Conservation (phyloP, 2,329 filamentous ascomycete species). For the Xylariaceae sp. region DNA sequence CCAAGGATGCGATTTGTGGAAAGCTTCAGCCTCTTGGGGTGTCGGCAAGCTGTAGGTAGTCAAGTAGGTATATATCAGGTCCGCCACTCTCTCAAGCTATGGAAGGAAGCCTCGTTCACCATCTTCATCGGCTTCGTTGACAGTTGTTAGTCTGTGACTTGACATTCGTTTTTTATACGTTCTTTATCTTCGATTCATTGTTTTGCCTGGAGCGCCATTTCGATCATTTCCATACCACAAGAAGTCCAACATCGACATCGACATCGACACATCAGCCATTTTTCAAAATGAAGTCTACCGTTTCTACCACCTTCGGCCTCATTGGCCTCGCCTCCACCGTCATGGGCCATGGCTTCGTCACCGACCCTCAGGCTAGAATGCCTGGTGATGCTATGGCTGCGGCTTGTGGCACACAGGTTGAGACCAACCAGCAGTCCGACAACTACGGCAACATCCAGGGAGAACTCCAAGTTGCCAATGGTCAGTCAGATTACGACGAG, state of each 20-base stretch:
- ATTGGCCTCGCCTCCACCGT: constrained; percentile 38
- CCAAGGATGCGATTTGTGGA: not conserved
- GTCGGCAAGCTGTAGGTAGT: too few species aligned
- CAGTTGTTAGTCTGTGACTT: constrained; percentile 5
- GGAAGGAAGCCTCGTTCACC: not conserved
- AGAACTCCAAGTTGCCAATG: constrained; percentile 43
- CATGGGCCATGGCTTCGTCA: constrained; percentile 50
- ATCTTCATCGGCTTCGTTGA: constrained; percentile 1
- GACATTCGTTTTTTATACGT: constrained; percentile 1
- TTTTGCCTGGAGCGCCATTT: constrained; percentile 3
- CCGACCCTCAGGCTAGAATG: constrained; percentile 41
- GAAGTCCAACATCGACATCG: not conserved
- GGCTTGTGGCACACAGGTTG: constrained; percentile 51
- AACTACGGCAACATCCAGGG: constrained; percentile 52
- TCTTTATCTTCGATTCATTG: not conserved
- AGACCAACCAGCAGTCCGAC: constrained; percentile 47
- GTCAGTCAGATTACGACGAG: constrained; percentile 44
- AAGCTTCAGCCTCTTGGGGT: too few species aligned
- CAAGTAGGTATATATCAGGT: too few species aligned
- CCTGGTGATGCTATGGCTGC: constrained; percentile 46
- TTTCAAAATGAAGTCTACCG: constrained; percentile 13
- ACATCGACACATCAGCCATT: not conserved
- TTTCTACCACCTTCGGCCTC: constrained; percentile 11
- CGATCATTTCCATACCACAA: not conserved
- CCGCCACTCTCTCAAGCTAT: too few species aligned